Base-by-base conservation (phyloP, 2,329 filamentous ascomycete species). In the Aureobasidium sp. region DNA sequence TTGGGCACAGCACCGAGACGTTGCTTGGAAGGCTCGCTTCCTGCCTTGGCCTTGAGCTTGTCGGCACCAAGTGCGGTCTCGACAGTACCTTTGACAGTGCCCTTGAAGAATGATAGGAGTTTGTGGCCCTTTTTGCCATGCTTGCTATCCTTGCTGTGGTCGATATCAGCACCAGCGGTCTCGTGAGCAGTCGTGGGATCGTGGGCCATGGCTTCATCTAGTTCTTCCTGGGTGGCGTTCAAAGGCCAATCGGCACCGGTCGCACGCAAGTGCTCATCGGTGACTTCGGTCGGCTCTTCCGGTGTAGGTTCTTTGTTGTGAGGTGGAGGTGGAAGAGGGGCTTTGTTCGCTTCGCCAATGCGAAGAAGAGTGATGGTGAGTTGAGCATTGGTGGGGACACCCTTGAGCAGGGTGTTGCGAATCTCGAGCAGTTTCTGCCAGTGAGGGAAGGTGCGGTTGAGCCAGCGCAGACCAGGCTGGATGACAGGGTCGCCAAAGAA, bases 341-440 rank as follows among this genome's bases (percentile, higher is more conserved):
- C 87, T 66, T 89, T 88, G 74, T 92, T 92, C 12, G 84, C 84
- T 74, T 95, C 91, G 44, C 90, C 90, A 34, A 93, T 85, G 5
- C 91, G 87, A 12, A 95, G 83, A 1, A 95, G 80, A 0, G 90
- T 95, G 32, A 95, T 77, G 0, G 90, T 86, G 20, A 95, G 82
- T 70, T 96, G 91, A 3, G 90, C 89, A 70, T 95, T 94, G 1
- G 90, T 96, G 0, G 91, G 91, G 0, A 94, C 86, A 2, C 90
- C 89, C 70, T 88, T 90, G 56, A 96, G 83, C 1, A 94, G 72
- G 0, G 88, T 90, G 66, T 91, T 91, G 64, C 87, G 82, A 26
- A 91, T 75, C 68, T 91, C 86, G 17, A 93, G 78, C 7, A 90
- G 78, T 67, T 87, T 89, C 68, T 89, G 81, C 90, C 90, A 94